phyloP scores from a whole-genome alignment of 805 yeast species.

The Clavispora santaluciae region DNA sequence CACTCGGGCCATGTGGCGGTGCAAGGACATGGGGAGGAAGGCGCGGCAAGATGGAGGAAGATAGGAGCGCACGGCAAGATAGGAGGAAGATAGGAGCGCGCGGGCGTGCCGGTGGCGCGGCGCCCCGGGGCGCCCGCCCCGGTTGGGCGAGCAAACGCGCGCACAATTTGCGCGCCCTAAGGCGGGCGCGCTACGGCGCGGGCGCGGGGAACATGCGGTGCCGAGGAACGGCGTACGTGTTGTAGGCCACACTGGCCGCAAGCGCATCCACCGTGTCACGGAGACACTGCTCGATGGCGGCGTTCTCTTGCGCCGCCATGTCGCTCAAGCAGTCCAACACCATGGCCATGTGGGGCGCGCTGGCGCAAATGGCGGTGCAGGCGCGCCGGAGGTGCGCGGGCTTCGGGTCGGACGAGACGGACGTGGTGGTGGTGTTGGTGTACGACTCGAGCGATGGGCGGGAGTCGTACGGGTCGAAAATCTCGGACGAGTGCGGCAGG shows the following conservation, averaged over 20 bases:
- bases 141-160: too few species aligned
- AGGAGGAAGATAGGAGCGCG: too few species aligned
- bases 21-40: conserved; percentile 13
- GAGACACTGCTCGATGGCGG: conserved; percentile 15
- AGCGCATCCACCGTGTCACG: conserved; percentile 13
- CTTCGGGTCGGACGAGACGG: not conserved
- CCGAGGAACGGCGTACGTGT: conserved; percentile 14
- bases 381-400: not conserved
- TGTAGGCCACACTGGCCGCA: conserved; percentile 17
- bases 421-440: not conserved
- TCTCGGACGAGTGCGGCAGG: not conserved
- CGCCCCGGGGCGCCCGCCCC: too few species aligned
- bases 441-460: not conserved
- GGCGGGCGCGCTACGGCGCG: not conserved
- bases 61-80: not conserved
- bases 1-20: conserved; percentile 16
- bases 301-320: conserved; percentile 21
- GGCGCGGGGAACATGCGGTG: conserved; percentile 1
- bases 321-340: conserved; percentile 26
- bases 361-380: not conserved
- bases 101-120: too few species aligned
- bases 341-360: conserved; percentile 7
- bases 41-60: not conserved
- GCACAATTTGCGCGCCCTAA: too few species aligned
- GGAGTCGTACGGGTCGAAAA: not conserved